Conservation (phyloP, 305 asterid genomes). For the Fraxinus angustifolia region DNA sequence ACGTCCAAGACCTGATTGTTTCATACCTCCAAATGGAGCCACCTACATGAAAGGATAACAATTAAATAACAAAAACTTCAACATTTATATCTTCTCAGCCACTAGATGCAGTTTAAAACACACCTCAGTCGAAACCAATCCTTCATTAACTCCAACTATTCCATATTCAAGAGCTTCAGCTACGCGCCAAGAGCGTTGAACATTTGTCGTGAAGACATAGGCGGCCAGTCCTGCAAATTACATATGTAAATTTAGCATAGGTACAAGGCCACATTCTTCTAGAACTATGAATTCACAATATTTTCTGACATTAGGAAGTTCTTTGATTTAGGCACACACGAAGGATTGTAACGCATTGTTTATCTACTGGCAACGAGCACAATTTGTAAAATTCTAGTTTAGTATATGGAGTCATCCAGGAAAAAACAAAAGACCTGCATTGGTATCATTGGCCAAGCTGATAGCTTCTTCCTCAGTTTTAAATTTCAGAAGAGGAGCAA, state of each 20-base stretch:
- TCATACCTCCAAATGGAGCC: slow-evolving; percentile 96
- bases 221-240: slow-evolving; percentile 80
- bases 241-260: slow-evolving; percentile 7
- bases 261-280: background rate
- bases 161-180: slow-evolving; percentile 98
- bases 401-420: slow-evolving; percentile 10
- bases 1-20: slow-evolving; percentile 96
- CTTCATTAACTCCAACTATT: slow-evolving; percentile 93
- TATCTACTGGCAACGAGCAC: background rate
- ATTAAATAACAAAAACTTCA: slow-evolving; percentile 6
- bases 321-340: slow-evolving; percentile 5
- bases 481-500: slow-evolving; percentile 88
- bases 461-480: slow-evolving; percentile 95
- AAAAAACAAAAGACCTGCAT: slow-evolving; percentile 54
- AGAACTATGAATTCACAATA: background rate
- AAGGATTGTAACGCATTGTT: background rate
- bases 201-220: slow-evolving; percentile 66
- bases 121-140: slow-evolving; percentile 93
- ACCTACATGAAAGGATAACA: slow-evolving; percentile 42
- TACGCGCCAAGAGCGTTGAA: slow-evolving; percentile 93
- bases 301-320: slow-evolving; percentile 3
- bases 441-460: slow-evolving; percentile 81
- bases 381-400: slow-evolving; percentile 6
- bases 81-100: background rate
- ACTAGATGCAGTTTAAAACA: slow-evolving; percentile 17